Evolutionary conservation across 768 basidiomycete genomes (phyloP), one percentile per base, ranked within the genome.

Genomic region (Pleurotus salmoneostramineus): DNA sequence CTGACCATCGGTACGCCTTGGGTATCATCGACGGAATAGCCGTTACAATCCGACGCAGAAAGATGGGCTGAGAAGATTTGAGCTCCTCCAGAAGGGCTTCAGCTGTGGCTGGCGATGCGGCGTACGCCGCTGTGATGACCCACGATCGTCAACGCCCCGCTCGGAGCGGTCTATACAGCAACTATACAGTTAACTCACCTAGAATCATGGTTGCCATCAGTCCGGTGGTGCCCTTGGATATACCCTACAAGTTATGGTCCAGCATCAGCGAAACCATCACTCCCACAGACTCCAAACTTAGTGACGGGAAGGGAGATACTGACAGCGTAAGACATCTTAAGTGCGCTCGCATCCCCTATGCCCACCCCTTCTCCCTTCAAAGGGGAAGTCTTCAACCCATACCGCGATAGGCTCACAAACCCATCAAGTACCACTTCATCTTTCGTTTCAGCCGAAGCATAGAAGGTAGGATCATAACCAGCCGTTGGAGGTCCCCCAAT

Each of bases 291-390:
- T 27, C 21, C 3, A 27, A 27, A 27, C 21, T 27, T 27, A 27
- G 11, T 37, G 15, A 4, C 15, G 37, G 3, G 31, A 37, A 12
- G 27, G 6, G n/a, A 43, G 21, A 49, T n/a, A 69, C 78, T 64
- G 55, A 84, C 83, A 50, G 80, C 81, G 68, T 86, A 83, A 15
- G 82, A 81, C 83, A 84, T 83, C 68, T 86, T 86, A 59, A 85
- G 65, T 4, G 82, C 83, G 60, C 83, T 85, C 1, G 83, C 84
- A 61, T 80, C 82, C 4, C 84, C 83, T 21, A 83, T 71, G 2
- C 77, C 77, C 0, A 72, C 72, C 32, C 76, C 79, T 55, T 80
- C 77, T 21, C 78, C 81, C 44, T 65, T 73, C 61, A 86, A 63
- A 3, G 72, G 65, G 12, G 74, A 76, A 7, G 81, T 68, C 62